Evolutionary conservation across 768 basidiomycete species (phyloP), one percentile per base, ranked within the genome.

Genomic region (Terana coerulea): DNA sequence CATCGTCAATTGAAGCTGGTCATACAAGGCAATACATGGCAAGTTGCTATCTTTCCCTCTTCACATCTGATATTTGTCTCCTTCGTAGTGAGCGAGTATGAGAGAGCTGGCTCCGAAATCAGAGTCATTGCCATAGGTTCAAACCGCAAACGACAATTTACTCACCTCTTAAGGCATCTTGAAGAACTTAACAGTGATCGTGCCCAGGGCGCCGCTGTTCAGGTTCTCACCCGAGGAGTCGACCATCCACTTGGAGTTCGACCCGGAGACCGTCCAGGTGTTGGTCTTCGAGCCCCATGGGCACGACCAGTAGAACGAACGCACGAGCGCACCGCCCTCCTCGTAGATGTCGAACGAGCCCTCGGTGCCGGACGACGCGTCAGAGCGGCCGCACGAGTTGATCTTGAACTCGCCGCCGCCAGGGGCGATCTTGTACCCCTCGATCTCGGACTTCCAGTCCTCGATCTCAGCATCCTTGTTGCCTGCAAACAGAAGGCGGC

Each of bases 251-350:
- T 24, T 17, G 24, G 36, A 5, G 41, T 36, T 46, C 36, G 21
- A 11, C 12, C 30, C 40, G 36, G 22, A 43, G 40, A 51, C 33
- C 7, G 6, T 14, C 49, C 49, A 57, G n/a, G 36, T 53, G 41
- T 57, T 57, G 29, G 9, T 19, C 21, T 29, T 45, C 29, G 19
- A 19, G 28, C 35, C 19, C 49, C 37, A 58, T 3, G 56, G 53
- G 36, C 41, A 51, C 39, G 45, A 36, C 54, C 54, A 58, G 39
- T 52, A 49, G 42, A 58, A 47, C 7, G 12, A 21, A 17, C 57
- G 49, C 6, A 55, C 48, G n/a, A n/a, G n/a, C n/a, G n/a, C n/a
- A n/a, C n/a, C n/a, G n/a, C n/a, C n/a, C n/a, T n/a, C n/a, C n/a
- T 55, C 54, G 31, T 37, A 40, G 39, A 58, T 34, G 33, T 28